Conservation (phyloP, 2,329 filamentous ascomycete species). For the Fusarium sp. region DNA sequence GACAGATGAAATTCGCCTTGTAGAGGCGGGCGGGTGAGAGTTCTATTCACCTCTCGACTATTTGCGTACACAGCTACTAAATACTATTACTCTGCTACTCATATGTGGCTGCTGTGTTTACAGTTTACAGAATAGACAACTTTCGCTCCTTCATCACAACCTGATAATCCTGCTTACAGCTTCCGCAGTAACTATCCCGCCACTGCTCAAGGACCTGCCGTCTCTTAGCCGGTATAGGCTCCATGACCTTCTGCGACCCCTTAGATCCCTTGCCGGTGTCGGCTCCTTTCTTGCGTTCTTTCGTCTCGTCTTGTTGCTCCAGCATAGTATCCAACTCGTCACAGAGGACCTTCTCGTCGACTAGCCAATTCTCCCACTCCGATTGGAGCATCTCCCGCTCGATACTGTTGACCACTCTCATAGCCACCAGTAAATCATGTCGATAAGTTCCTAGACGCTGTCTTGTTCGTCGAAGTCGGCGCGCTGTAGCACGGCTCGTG, state of each 20-base stretch:
- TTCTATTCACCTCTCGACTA: slow-evolving; percentile 17
- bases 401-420: slow-evolving; percentile 89
- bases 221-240: slow-evolving; percentile 46
- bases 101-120: neutral
- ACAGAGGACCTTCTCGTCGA: slow-evolving; percentile 81
- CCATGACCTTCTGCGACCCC: slow-evolving; percentile 49
- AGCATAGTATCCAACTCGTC: slow-evolving; percentile 67
- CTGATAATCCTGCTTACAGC: slow-evolving; percentile 61
- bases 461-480: slow-evolving; percentile 79
- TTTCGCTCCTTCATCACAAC: slow-evolving; percentile 48
- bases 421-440: slow-evolving; percentile 89
- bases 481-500: slow-evolving; percentile 65
- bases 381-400: slow-evolving; percentile 86
- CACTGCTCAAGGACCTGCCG: slow-evolving; percentile 58
- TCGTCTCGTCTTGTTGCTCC: slow-evolving; percentile 30
- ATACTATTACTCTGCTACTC: neutral
- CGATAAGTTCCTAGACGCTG: slow-evolving; percentile 85
- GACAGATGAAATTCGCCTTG: slow-evolving; percentile 13
- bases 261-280: slow-evolving; percentile 37
- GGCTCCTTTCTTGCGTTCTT: slow-evolving; percentile 29
- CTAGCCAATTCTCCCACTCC: slow-evolving; percentile 94
- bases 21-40: slow-evolving; percentile 4
- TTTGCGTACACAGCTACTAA: neutral
- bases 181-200: slow-evolving; percentile 67
- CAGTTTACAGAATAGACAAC: slow-evolving; percentile 35